Conservation (phyloP, 176 grass and related monocot genomes). For the Oryza glaberrima region DNA sequence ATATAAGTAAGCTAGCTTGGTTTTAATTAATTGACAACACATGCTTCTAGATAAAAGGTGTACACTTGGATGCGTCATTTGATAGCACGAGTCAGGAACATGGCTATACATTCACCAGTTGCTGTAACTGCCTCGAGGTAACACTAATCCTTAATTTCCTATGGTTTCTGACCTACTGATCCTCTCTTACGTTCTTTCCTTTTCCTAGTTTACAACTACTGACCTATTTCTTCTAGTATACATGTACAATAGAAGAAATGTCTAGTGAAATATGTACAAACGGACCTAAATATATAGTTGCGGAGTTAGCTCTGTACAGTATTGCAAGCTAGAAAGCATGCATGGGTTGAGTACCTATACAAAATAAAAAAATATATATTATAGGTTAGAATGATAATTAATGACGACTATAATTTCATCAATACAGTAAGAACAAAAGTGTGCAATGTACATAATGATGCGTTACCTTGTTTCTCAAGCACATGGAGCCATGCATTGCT, state of each 20-base stretch:
- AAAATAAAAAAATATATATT: not conserved
- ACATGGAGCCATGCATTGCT: slow-evolving; percentile 25
- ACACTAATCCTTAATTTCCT: slow-evolving; percentile 41
- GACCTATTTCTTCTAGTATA: slow-evolving; percentile 58
- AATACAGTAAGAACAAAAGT: not conserved
- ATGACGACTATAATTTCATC: not conserved
- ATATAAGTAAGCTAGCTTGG: not conserved
- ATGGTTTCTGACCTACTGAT: slow-evolving; percentile 36
- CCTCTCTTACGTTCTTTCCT: slow-evolving; percentile 29
- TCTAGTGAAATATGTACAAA: slow-evolving; percentile 56
- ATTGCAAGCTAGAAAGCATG: slow-evolving; percentile 19
- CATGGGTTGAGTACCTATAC: slow-evolving; percentile 37
- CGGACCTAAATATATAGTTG: slow-evolving; percentile 22
- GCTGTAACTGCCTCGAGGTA: slow-evolving; percentile 12
- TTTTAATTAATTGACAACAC: not conserved
- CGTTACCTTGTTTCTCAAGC: slow-evolving; percentile 12
- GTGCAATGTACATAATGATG: not conserved
- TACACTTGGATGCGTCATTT: slow-evolving; percentile 21
- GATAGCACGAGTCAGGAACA: not conserved
- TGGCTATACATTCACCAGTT: slow-evolving; percentile 25
- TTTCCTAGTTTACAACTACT: slow-evolving; percentile 56
- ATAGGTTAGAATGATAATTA: slow-evolving; percentile 15
- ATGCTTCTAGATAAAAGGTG: not conserved
- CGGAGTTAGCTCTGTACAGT: slow-evolving; percentile 67
- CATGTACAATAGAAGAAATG: slow-evolving; percentile 18